Evolutionary conservation across 2,329 filamentous ascomycete genomes (phyloP), one percentile per base, ranked within the genome.

Genomic region (Pseudodiploospora longispora): DNA sequence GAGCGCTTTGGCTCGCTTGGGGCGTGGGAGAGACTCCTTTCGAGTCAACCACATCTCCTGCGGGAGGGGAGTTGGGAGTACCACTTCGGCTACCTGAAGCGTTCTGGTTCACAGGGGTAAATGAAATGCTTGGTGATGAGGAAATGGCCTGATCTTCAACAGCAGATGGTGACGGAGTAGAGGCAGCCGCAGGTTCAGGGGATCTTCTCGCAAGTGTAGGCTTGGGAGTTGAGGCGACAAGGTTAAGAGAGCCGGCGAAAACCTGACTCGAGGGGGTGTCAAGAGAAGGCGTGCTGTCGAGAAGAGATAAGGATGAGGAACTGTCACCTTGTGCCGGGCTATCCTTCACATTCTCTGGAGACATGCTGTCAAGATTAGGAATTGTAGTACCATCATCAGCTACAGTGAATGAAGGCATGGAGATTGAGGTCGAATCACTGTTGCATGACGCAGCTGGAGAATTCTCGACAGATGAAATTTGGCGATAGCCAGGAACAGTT

Each of bases 71-170:
- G 19, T 19, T 19, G 28, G 37, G 19, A 30, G 38, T 27, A 10
- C 36, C 27, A 10, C 19, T 30, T 19, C 34, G 34, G 10, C 37
- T 44, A 10, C 39, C 33, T 3, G 52, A 48, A 8, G 49, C 45
- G 10, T 38, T 37, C 31, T 47, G 48, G 40, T 59, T 59, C 34
- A 61, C 55, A 10, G 58, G 53, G 7, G 54, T 61, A 27, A 59
- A 60, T 1, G 57, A 55, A 8, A 50, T 43, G 6, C 46, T 52
- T 10, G 48, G 42, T 19, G 19, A 19, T 19, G 19, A 19, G 19
- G 19, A 19, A 19, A 19, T 19, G 19, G 19, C 19, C 19, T 19
- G 19, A 19, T 19, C 19, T 19, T 19, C 19, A 19, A 19, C 19
- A 19, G 19, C 19, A 5, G 47, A 47, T 2, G 48, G 43, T 5